These are phyloP conservation scores for Macaranga tanarius DNA, from an alignment of 441 rosid genomes.

Conservation along the genomic window DNA sequence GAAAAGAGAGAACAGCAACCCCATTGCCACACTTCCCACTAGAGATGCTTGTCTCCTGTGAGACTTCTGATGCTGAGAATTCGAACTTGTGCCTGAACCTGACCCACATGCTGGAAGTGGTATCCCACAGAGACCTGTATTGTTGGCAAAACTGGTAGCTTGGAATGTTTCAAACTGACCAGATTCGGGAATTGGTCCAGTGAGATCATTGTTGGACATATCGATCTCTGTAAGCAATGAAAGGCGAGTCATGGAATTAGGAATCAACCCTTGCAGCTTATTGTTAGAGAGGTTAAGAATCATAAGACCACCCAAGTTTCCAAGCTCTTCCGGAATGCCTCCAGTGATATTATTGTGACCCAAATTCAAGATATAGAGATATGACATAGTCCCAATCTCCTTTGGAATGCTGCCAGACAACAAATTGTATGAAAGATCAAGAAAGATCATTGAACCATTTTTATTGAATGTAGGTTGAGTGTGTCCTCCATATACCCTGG, in stretches of 20 bases:
- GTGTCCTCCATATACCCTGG: conserved; percentile 65
- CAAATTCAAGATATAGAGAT: conserved; percentile 73
- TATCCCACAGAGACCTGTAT: conserved; percentile 85
- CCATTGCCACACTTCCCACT: conserved; percentile 79
- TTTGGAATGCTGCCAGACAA: conserved; percentile 71
- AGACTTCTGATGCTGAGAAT: conserved; percentile 50
- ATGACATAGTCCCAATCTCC: conserved; percentile 73
- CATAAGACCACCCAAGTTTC: conserved; percentile 57
- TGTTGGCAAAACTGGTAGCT: conserved; percentile 57
- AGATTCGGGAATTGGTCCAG: conserved; percentile 72
- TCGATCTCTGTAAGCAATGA: conserved; percentile 68
- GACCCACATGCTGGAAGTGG: conserved; percentile 62
- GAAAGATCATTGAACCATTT: conserved; percentile 90
- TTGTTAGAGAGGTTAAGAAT: conserved; percentile 85
- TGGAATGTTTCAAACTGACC: conserved; percentile 91
- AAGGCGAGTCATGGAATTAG: conserved; percentile 58
- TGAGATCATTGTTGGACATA: conserved; percentile 65
- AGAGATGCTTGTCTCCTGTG: conserved; percentile 52
- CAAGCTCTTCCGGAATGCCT: conserved; percentile 68
- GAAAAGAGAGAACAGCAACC: conserved; percentile 69
- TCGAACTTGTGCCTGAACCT: conserved; percentile 20
- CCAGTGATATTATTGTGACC: conserved; percentile 75
- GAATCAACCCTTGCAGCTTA: conserved; percentile 56
- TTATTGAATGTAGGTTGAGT: conserved; percentile 75
- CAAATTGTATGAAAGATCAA: conserved; percentile 76